Evolutionary conservation across 345 rosid species (phyloP), one percentile per base, ranked within the genome.

Genomic region (Excoecaria agallocha): DNA sequence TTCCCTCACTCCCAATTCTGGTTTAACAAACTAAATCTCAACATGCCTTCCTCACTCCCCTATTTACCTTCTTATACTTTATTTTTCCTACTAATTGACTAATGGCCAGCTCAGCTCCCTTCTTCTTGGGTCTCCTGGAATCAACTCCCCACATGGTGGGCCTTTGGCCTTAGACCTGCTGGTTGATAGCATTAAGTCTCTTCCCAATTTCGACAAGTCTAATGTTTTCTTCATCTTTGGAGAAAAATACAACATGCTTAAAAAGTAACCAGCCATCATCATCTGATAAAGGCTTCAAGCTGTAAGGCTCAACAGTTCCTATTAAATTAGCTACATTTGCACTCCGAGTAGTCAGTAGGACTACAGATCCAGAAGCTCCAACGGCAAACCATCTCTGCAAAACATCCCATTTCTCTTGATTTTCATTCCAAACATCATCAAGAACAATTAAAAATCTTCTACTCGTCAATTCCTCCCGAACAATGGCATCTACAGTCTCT

Each of bases 371-470:
- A 11, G 8, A 30, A 20, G 37, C 52, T 24, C 35, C 69, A 46
- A 22, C 16, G 3, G 7, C 15, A 19, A 66, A 48, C 52, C 49
- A 66, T 17, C 49, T 66, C 10, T 41, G 52, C 38, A 66, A 41
- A 35, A 11, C 37, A 9, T 45, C 46, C 52, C 52, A 66, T 41
- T 45, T 45, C 25, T 66, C 52, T n/a, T 7, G 52, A 43, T 43
- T 46, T 43, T 45, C 69, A 45, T 66, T 48, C 69, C 69, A 66
- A 3, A 66, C 69, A 12, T 66, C 69, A 12, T 66, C 69, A 25
- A 69, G n/a, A 69, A 69, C 57, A 9, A 48, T 50, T 2, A 48
- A 37, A 25, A 30, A 17, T 50, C 59, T 45, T 45, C 0, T 4
- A 1, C 46, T 48, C 7, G 3, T 37, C 48, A 37, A 63, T 37